phyloP scores from a whole-genome alignment of 1,139 yeast genomes.

The Suhomyces terraborum region DNA sequence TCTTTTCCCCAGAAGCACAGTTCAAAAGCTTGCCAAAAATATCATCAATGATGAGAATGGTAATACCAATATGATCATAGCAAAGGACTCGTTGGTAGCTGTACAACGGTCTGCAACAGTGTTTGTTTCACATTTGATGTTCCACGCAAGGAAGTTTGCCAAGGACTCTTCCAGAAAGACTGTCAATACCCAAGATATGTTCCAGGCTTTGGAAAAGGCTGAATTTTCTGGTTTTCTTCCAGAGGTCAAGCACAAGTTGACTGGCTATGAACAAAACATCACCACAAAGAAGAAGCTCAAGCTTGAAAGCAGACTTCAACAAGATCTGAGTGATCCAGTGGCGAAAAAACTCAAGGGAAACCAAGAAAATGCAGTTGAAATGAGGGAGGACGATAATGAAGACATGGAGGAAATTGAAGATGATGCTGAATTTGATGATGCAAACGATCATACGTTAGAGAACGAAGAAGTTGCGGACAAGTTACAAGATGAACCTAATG shows the following conservation, averaged over 20 bases:
- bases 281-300: constrained; percentile 43
- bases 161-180: constrained; percentile 57
- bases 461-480: constrained; percentile 14
- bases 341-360: constrained; percentile 23
- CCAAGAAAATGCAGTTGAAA: constrained; percentile 26
- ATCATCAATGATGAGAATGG: constrained; percentile 29
- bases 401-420: constrained; percentile 27
- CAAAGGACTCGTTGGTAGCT: constrained; percentile 68
- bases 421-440: constrained; percentile 10
- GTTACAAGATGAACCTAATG: constrained; percentile 24
- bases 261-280: constrained; percentile 42
- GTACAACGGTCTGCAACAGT: constrained; percentile 73
- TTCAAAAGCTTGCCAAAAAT: constrained; percentile 57
- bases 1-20: constrained; percentile 65
- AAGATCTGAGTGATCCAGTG: constrained; percentile 6
- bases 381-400: constrained; percentile 26
- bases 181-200: constrained; percentile 65
- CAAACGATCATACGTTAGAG: constrained; percentile 9
- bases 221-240: constrained; percentile 59
- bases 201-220: constrained; percentile 57
- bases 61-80: constrained; percentile 40
- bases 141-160: constrained; percentile 60
- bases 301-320: constrained; percentile 8
- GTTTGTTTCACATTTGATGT: constrained; percentile 66
- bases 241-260: constrained; percentile 52